These are phyloP conservation scores for Botrytis medusae DNA, from an alignment of 2,329 filamentous ascomycete genomes.

Conservation along the genomic window DNA sequence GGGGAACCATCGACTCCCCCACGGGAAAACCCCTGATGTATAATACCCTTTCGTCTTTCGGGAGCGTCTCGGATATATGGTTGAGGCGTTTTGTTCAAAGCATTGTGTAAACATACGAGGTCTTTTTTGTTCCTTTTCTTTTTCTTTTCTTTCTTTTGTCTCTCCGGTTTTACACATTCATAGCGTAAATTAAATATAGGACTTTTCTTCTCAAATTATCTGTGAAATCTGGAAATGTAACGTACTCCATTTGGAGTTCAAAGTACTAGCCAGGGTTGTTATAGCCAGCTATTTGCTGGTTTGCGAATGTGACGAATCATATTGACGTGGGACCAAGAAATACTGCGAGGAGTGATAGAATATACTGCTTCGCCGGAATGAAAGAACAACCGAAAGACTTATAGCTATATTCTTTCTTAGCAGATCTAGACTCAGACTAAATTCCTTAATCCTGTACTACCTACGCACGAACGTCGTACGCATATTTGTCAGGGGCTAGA, in stretches of 20 bases:
- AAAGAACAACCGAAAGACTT: neutral
- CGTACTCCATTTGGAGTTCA: neutral
- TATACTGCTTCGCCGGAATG: neutral
- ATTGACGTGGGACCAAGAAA: neutral
- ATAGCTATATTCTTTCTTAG: neutral
- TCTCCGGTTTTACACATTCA: neutral
- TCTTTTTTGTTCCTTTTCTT: neutral
- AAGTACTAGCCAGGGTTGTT: neutral
- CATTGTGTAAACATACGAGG: neutral
- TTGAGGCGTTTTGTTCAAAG: neutral
- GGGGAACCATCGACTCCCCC: constrained; percentile 33
- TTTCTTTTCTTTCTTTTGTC: neutral
- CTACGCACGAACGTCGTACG: neutral
- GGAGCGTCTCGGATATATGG: neutral
- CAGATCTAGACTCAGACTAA: neutral
- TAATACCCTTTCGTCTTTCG: constrained; percentile 21
- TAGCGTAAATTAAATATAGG: neutral
- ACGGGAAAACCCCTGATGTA: constrained; percentile 38
- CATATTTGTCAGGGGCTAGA: neutral
- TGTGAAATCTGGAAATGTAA: neutral
- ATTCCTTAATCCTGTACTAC: neutral
- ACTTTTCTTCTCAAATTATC: neutral
- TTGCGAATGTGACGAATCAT: neutral
- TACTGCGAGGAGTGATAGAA: neutral
- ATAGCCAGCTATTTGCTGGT: neutral